phyloP scores from a whole-genome alignment of 257 asterid species.

The Thymus quinquecostatus region DNA sequence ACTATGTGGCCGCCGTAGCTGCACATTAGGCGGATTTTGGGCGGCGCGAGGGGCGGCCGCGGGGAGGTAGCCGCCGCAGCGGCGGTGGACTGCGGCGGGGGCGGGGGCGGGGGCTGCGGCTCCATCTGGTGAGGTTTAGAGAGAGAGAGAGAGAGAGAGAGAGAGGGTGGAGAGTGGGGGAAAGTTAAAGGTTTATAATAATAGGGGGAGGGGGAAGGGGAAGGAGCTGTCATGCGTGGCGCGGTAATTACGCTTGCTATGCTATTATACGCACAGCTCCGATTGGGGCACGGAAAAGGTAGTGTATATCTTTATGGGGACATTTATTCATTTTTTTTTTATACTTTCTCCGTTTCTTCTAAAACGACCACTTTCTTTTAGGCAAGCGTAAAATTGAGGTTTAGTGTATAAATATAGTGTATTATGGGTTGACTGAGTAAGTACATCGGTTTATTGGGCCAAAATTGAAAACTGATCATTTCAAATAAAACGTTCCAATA shows the following conservation, averaged over 20 bases:
- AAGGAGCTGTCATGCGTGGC: constrained; percentile 37
- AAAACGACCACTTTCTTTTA: too few species aligned
- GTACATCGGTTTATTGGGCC: too few species aligned
- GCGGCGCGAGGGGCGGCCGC: constrained; percentile 44
- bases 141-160: constrained; percentile 29
- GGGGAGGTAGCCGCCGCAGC: constrained; percentile 36
- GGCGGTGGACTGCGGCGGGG: constrained; percentile 37
- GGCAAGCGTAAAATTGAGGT: too few species aligned
- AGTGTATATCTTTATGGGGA: constrained; percentile 13
- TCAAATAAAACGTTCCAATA: too few species aligned
- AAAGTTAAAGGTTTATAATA: constrained; percentile 29
- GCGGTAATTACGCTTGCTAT: constrained; percentile 47
- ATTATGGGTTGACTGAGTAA: too few species aligned
- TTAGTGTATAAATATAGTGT: too few species aligned
- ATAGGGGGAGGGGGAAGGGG: not conserved
- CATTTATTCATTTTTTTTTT: not conserved
- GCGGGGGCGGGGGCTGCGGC: constrained; percentile 42
- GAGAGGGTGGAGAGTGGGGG: not conserved
- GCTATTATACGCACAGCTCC: constrained; percentile 12
- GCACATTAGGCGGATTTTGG: constrained; percentile 86
- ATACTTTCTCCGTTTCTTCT: too few species aligned
- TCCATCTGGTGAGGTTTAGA: constrained; percentile 44
- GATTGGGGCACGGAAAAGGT: not conserved
- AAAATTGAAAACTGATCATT: too few species aligned
- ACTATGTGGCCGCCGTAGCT: constrained; percentile 90